Conservation (phyloP, 352 stramenopile species). For the Phytophthora megakarya region DNA sequence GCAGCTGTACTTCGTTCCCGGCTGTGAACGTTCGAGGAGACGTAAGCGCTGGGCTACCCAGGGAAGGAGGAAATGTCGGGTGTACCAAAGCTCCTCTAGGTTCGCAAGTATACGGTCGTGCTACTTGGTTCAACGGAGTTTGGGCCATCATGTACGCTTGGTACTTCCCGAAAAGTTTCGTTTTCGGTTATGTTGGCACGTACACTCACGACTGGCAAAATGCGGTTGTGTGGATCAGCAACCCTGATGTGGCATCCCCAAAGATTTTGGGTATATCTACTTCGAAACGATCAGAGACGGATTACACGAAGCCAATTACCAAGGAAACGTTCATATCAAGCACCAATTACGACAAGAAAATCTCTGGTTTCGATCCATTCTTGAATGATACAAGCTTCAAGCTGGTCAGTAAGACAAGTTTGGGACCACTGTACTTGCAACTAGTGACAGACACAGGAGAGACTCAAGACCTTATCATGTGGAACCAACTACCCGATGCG, state of each 20-base stretch:
- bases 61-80: not conserved
- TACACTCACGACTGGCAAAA: slow-evolving; percentile 21
- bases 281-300: too few species aligned
- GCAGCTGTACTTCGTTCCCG: too few species aligned
- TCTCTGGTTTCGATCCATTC: too few species aligned
- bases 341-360: slow-evolving; percentile 5
- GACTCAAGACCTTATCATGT: slow-evolving; percentile 19
- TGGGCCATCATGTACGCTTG: too few species aligned
- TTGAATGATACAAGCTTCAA: too few species aligned
- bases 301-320: too few species aligned
- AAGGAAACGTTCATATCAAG: too few species aligned
- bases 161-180: slow-evolving; percentile 28
- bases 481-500: slow-evolving; percentile 18
- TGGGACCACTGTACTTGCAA: too few species aligned
- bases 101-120: slow-evolving; percentile 22
- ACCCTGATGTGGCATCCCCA: not conserved
- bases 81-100: slow-evolving; percentile 11
- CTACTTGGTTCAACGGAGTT: slow-evolving; percentile 15
- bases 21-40: too few species aligned
- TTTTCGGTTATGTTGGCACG: too few species aligned
- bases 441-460: slow-evolving; percentile 7
- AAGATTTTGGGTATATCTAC: slow-evolving; percentile 15
- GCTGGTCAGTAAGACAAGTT: too few species aligned
- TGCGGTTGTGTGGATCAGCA: slow-evolving; percentile 24
- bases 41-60: too few species aligned